Evolutionary conservation across 1,284 basidiomycete species (phyloP), one percentile per base, ranked within the genome.

Genomic region (Vanrija pseudolonga): DNA sequence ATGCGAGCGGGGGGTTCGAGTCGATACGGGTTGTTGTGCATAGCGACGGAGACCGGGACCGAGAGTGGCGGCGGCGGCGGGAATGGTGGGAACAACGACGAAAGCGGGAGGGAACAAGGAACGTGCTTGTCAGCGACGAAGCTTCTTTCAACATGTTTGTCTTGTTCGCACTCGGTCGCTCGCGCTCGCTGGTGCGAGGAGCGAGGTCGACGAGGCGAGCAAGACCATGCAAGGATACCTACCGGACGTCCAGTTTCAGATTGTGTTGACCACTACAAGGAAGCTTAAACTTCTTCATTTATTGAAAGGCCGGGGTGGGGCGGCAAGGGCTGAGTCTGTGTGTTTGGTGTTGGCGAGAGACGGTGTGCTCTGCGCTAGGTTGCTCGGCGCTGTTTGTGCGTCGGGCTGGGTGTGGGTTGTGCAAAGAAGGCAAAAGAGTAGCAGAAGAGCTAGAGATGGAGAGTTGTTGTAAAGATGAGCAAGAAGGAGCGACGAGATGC

Each of bases 221-320:
- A 47, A n/a, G n/a, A n/a, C n/a, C n/a, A n/a, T n/a, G 28, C 40
- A 37, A 48, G 28, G 40, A 42, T n/a, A 63, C 68, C 67, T 61
- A 72, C 70, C 62, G 48, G 47, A 46, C 60, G 61, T 63, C 65
- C 56, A 55, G 65, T 58, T 62, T 69, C 47, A 53, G 55, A 53
- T 49, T 58, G 55, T 61, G 50, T 60, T 63, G 67, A 59, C 60
- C 66, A 68, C 71, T 73, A 73, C 68, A 61, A 68, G 71, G 71
- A 61, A 73, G 63, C 56, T 73, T 73, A 50, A 61, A 69, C 57
- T 71, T 73, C 57, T 63, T 71, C 71, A 69, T 69, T 58, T 56
- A 64, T 62, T 50, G 61, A 53, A 57, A 48, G 47, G 20, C 40
- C 38, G 50, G 38, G 9, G 17, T 40, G 32, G 32, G 12, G 14